A percentile compares a stretch with the other conserved stretches of the same genome.
Conservation (phyloP, 2,329 filamentous ascomycete genomes). For the Graphiopsis chlorocephala region DNA sequence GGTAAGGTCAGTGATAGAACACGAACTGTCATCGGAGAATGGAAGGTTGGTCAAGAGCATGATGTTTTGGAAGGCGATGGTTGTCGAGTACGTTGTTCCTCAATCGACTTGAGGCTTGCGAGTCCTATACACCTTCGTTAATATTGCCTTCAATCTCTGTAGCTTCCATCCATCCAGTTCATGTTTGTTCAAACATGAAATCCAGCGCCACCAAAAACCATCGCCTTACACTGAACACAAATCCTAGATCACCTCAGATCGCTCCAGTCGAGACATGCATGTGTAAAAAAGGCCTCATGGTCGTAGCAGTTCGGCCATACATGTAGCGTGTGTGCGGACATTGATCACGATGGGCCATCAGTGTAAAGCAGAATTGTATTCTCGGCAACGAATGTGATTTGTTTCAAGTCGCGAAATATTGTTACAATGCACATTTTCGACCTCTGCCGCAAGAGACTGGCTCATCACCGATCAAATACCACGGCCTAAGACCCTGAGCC, state of each 20-base stretch:
- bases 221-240: not conserved
- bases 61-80: no score
- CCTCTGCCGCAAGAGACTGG: not conserved
- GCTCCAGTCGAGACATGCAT: not conserved
- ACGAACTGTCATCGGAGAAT: no score
- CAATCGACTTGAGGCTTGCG: no score
- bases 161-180: not conserved
- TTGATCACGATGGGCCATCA: not conserved
- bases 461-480: no score
- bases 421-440: not conserved
- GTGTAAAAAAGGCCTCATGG: not conserved
- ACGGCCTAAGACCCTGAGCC: no score
- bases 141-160: no score
- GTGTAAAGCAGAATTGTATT: not conserved
- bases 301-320: not conserved
- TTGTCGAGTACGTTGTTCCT: no score
- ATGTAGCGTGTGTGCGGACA: no score
- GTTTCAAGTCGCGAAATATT: not conserved
- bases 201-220: no score
- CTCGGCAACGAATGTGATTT: not conserved
- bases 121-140: no score
- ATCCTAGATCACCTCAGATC: not conserved
- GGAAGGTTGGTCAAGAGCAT: no score
- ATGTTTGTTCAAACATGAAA: not conserved
- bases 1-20: no score